A percentile compares a stretch with the other conserved stretches of the same genome.
Conservation (phyloP, 305 asterid genomes). For the Fraxinus nigra region DNA sequence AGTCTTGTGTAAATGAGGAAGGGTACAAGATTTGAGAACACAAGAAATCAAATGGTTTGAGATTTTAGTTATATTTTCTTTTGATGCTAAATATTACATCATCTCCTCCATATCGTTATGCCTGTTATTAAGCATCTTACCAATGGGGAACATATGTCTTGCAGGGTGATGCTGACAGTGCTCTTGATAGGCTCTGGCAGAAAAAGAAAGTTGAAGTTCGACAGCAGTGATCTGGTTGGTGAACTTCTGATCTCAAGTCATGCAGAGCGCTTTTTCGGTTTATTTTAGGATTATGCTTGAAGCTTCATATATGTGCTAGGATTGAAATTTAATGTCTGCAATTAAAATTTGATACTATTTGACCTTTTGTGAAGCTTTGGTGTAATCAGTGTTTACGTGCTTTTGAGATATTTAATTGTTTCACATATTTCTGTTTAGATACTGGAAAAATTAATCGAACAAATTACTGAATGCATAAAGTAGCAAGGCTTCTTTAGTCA, state of each 20-base stretch:
- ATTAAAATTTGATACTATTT: neutral
- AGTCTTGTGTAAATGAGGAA: neutral
- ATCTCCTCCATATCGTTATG: neutral
- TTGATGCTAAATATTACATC: neutral
- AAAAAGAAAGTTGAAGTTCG: slow-evolving; percentile 42
- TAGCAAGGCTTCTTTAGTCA: neutral
- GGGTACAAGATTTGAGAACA: neutral
- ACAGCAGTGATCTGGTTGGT: slow-evolving; percentile 26
- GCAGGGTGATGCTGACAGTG: slow-evolving; percentile 58
- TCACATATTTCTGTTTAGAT: neutral
- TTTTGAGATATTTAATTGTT: neutral
- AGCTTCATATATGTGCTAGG: neutral
- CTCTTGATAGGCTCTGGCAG: slow-evolving; percentile 54
- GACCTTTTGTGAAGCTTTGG: neutral
- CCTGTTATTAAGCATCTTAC: neutral
- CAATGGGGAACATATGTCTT: neutral
- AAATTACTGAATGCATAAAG: neutral
- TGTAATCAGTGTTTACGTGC: neutral
- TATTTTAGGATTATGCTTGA: neutral
- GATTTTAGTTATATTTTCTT: neutral
- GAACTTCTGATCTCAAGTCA: neutral
- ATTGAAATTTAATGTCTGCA: neutral
- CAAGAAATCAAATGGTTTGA: neutral
- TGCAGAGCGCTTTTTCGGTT: neutral
- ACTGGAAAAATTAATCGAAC: neutral